phyloP scores from a whole-genome alignment of 331 rosid species.

The Saraca asoca region DNA sequence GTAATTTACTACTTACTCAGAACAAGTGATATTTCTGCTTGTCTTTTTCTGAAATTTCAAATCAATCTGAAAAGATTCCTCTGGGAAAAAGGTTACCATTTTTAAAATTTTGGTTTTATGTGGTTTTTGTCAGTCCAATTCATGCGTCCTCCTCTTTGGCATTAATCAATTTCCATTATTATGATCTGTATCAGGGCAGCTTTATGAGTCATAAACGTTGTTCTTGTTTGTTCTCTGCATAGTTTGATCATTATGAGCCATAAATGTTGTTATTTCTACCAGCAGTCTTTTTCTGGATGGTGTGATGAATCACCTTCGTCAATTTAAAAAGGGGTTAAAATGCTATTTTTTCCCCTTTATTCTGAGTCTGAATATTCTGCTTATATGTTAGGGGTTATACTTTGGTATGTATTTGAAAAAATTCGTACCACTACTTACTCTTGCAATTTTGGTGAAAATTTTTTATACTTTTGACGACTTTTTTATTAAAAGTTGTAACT shows the following conservation, averaged over 20 bases:
- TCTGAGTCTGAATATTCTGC: too few species aligned
- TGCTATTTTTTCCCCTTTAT: too few species aligned
- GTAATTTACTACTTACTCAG: background rate
- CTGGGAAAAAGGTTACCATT: background rate
- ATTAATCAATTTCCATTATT: constrained; percentile 25
- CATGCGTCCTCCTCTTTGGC: background rate
- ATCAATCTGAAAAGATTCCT: constrained; percentile 17
- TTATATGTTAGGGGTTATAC: too few species aligned
- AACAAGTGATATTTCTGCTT: background rate
- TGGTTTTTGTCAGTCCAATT: constrained; percentile 23
- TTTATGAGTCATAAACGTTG: too few species aligned
- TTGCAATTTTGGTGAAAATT: too few species aligned
- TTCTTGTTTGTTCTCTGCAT: background rate
- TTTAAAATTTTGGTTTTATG: background rate
- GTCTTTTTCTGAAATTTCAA: background rate
- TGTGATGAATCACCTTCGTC: constrained; percentile 2
- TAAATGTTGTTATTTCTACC: constrained; percentile 28
- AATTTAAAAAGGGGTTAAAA: too few species aligned
- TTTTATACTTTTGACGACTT: too few species aligned
- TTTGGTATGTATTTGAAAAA: too few species aligned
- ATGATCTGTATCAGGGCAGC: constrained; percentile 31
- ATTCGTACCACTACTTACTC: too few species aligned
- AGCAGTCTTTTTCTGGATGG: constrained; percentile 18
- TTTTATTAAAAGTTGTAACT: too few species aligned
- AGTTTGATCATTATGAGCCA: constrained; percentile 21